Evolutionary conservation across 2,329 filamentous ascomycete species (phyloP), one percentile per base, ranked within the genome.

Genomic region (Pyrenochaeta sp.): DNA sequence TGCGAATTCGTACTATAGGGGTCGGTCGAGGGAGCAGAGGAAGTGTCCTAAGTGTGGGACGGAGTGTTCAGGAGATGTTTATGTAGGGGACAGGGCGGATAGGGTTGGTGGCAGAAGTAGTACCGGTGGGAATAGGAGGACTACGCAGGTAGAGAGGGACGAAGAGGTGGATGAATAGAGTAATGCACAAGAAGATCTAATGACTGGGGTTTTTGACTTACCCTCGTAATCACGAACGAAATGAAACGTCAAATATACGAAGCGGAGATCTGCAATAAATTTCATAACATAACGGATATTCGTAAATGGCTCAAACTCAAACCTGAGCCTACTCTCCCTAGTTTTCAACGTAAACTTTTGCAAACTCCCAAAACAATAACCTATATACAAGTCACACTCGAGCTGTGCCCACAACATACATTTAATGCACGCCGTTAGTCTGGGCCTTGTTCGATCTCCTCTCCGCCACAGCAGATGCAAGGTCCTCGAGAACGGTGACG

Each of bases 381-480:
- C 25, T 61, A 64, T 62, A 61, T 60, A 63, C 61, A 65, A 27
- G 12, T 24, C 25, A n/a, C 19, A n/a, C 7, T 37, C n/a, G 9
- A 9, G 6, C 12, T 36, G 28, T 25, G 22, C 22, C 19, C 42
- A 44, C 25, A 53, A 50, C 28, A 34, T 27, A 13, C 44, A n/a
- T 51, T 55, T 62, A 74, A 40, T 72, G 61, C 1, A 59, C 62
- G 9, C 73, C 71, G 54, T 76, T 76, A 15, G 65, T 52, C 37
- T 64, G 59, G 44, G 54, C 48, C 57, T 67, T 72, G 55, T 74
- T 74, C 49, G 87, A 82, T 70, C 95, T 87, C 69, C 94, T 87
- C 63, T 87, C 86, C 50, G 91, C 87, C 51, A 98, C 90, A 36
- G 92, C 91, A n/a, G 88, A 87, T 5, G 95, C 93, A 30, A 98